Evolutionary conservation across 257 asterid species (phyloP).

Genomic region (Rehmannia glutinosa): DNA sequence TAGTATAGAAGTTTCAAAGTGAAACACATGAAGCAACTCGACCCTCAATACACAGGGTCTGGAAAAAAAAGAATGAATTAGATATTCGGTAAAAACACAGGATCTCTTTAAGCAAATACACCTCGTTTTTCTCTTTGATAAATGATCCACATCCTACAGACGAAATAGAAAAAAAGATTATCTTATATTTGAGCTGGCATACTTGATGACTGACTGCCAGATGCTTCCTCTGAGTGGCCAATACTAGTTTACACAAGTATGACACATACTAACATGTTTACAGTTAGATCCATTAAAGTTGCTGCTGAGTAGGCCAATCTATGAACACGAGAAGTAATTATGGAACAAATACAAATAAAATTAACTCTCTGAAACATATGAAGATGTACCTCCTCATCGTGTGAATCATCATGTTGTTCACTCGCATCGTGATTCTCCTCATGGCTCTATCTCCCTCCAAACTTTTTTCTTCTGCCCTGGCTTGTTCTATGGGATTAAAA

Average conservation of each 20-base stretch:
- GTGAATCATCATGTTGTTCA: slow-evolving; percentile 71
- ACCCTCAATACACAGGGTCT: too few species aligned
- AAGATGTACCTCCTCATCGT: slow-evolving; percentile 65
- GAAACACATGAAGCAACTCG: too few species aligned
- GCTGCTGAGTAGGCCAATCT: background rate
- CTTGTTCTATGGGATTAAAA: slow-evolving; percentile 44
- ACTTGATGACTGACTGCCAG: too few species aligned
- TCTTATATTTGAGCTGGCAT: too few species aligned
- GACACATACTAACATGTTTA: too few species aligned
- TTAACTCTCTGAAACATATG: background rate
- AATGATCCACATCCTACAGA: slow-evolving; percentile 50
- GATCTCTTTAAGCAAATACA: slow-evolving; percentile 53
- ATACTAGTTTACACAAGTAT: too few species aligned
- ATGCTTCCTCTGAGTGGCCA: too few species aligned
- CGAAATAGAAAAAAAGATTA: background rate
- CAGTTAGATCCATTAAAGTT: too few species aligned
- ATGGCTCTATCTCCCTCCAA: slow-evolving; percentile 59
- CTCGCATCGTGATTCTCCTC: slow-evolving; percentile 54
- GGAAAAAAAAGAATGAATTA: too few species aligned
- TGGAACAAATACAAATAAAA: background rate
- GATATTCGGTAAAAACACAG: too few species aligned
- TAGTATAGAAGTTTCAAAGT: too few species aligned
- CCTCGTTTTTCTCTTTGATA: slow-evolving; percentile 44
- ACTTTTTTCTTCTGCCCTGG: slow-evolving; percentile 60
- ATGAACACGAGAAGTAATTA: background rate